Percentiles rank a stretch among this genome's conserved stretches.
These are phyloP conservation scores for Zarea fungicola DNA, from an alignment of 2,329 filamentous ascomycete genomes.

Conservation along the genomic window DNA sequence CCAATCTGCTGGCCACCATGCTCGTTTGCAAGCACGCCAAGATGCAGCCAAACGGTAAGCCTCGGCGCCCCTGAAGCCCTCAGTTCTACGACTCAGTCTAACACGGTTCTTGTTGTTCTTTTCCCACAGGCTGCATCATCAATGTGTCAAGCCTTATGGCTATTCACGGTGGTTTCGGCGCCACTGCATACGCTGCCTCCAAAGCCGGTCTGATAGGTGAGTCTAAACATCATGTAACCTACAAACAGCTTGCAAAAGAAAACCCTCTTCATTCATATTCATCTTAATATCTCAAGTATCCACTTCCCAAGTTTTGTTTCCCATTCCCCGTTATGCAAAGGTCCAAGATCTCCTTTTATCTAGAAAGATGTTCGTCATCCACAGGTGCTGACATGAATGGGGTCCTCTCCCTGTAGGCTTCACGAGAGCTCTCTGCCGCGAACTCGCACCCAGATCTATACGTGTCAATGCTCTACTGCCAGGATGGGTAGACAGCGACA, in stretches of 20 bases:
- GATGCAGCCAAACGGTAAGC: constrained; percentile 27
- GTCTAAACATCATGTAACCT: constrained; percentile 24
- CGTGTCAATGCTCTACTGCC: constrained; percentile 77
- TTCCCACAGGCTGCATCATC: constrained; percentile 60
- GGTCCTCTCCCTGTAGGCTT: constrained; percentile 44
- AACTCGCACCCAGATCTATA: constrained; percentile 56
- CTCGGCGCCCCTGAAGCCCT: too few relatives aligned
- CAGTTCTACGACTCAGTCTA: too few relatives aligned
- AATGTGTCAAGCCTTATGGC: constrained; percentile 77
- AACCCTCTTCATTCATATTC: background rate
- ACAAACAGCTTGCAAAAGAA: background rate
- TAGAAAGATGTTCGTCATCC: too few relatives aligned
- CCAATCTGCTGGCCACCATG: constrained; percentile 66
- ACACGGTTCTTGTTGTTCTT: background rate
- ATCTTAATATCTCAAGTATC: constrained; percentile 12
- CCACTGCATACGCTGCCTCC: constrained; percentile 68
- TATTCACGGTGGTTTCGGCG: constrained; percentile 61
- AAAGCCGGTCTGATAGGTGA: constrained; percentile 78
- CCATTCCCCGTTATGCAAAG: too few relatives aligned
- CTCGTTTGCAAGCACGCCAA: constrained; percentile 49
- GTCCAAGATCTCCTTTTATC: too few relatives aligned
- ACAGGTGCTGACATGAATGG: constrained; percentile 4
- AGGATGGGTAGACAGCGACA: constrained; percentile 76
- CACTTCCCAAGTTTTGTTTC: constrained; percentile 12
- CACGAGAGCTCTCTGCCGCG: constrained; percentile 60